phyloP scores from a whole-genome alignment of 345 rosid species.

The Triadica sebifera region DNA sequence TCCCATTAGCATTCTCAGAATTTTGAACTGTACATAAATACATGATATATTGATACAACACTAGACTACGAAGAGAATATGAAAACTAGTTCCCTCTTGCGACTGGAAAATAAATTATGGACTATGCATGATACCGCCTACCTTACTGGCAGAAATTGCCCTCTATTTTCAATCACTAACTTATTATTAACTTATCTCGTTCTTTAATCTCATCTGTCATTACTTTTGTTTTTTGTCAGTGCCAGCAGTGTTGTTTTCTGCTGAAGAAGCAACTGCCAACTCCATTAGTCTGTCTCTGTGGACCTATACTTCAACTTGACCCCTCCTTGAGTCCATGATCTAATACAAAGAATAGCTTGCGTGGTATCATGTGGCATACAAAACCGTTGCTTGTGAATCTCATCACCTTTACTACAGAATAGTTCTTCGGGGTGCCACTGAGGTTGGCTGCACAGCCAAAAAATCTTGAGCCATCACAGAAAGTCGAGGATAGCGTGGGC shows the following conservation, averaged over 20 bases:
- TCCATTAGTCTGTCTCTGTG: constrained; percentile 85
- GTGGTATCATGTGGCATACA: constrained; percentile 72
- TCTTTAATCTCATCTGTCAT: constrained; percentile 1
- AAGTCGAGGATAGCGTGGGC: constrained; percentile 78
- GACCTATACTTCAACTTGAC: constrained; percentile 70
- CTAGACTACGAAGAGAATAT: constrained; percentile 15
- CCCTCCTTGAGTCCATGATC: constrained; percentile 80
- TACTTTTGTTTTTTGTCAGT: constrained; percentile 59
- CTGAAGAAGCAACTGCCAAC: constrained; percentile 53
- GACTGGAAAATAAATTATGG: constrained; percentile 3
- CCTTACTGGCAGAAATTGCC: neutral
- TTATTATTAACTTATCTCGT: neutral
- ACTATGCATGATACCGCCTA: neutral
- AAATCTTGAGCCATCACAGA: constrained; percentile 88
- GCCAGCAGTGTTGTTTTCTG: constrained; percentile 35
- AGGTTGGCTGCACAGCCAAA: constrained; percentile 77
- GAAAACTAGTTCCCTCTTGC: neutral
- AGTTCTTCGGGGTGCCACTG: constrained; percentile 74
- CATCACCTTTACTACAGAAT: constrained; percentile 72
- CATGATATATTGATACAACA: constrained; percentile 21
- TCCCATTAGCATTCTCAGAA: constrained; percentile 27
- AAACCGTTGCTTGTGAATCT: constrained; percentile 60
- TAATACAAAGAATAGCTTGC: constrained; percentile 69
- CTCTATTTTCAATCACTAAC: constrained; percentile 4
- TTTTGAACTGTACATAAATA: constrained; percentile 29